Percentiles rank a stretch among this genome's conserved stretches.
phyloP scores from a whole-genome alignment of 345 rosid species.

The Balakata baccata region DNA sequence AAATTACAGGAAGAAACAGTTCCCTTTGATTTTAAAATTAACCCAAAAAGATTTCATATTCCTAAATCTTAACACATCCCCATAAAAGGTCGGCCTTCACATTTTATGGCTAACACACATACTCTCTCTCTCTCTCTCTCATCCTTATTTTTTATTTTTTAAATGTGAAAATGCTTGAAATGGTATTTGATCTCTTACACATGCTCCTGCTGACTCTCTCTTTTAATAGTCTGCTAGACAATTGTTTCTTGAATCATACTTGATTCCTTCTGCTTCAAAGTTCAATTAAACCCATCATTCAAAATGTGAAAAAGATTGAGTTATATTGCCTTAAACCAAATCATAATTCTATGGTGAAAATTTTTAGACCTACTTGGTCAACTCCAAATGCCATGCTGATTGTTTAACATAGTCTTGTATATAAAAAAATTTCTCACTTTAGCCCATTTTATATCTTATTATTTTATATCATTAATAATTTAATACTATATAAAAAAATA shows the following conservation, averaged over 20 bases:
- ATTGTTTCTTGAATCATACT: constrained; percentile 7
- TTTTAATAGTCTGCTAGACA: constrained; percentile 4
- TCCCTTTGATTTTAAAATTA: constrained; percentile 13
- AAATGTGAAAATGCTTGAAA: background rate
- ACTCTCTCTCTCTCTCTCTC: background rate
- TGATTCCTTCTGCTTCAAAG: constrained; percentile 24
- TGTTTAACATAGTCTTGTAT: background rate
- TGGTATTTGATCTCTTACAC: constrained; percentile 4
- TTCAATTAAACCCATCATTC: background rate
- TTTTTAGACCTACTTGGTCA: constrained; percentile 20
- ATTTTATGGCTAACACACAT: background rate
- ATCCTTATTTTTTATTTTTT: too few relatives aligned
- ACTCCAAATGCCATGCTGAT: background rate
- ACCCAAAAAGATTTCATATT: constrained; percentile 21
- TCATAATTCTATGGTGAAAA: background rate
- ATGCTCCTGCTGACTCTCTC: constrained; percentile 35
- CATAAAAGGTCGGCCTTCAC: constrained; percentile 6
- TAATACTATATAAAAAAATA: too few relatives aligned
- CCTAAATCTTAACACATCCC: constrained; percentile 26
- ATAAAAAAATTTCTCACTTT: too few relatives aligned
- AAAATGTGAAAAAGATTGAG: background rate
- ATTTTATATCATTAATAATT: too few relatives aligned
- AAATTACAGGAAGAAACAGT: constrained; percentile 13
- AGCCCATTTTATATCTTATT: too few relatives aligned
- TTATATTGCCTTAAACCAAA: background rate